Evolutionary conservation across 306 rosid genomes (phyloP).

Genomic region (Senna siamea): DNA sequence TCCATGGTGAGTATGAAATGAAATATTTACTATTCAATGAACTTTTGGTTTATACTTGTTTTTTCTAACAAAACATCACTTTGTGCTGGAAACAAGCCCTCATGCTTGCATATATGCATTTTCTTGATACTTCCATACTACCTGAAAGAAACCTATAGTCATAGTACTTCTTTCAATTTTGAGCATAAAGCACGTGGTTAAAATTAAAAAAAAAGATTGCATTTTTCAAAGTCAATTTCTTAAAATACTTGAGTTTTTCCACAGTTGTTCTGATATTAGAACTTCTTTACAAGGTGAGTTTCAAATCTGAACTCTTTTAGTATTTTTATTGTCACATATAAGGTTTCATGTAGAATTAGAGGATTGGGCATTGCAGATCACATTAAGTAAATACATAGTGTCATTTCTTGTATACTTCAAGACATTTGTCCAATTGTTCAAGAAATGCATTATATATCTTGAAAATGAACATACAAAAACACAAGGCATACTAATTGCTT

Average conservation of each 20-base stretch:
- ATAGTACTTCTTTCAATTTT: neutral
- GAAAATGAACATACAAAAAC: too few species aligned
- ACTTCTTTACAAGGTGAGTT: neutral
- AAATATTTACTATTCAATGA: neutral
- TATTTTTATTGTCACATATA: neutral
- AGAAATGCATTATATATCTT: neutral
- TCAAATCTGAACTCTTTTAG: too few species aligned
- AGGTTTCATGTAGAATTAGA: neutral
- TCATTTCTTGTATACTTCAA: neutral
- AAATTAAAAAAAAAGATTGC: neutral
- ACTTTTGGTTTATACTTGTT: neutral
- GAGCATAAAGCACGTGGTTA: neutral
- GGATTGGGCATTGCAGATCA: neutral
- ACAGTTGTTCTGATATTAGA: neutral
- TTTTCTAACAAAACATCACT: neutral
- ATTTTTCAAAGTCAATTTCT: neutral
- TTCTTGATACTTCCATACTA: neutral
- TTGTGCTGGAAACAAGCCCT: neutral
- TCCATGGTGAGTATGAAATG: constrained; percentile 56
- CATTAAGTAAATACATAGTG: neutral
- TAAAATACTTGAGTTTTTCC: neutral
- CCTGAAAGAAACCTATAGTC: neutral
- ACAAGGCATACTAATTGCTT: too few species aligned
- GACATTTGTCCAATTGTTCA: neutral
- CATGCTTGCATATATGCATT: neutral